Evolutionary conservation across 208 protist genomes (phyloP), one percentile per base, ranked within the genome.

Genomic region (Trypanosoma caninum): DNA sequence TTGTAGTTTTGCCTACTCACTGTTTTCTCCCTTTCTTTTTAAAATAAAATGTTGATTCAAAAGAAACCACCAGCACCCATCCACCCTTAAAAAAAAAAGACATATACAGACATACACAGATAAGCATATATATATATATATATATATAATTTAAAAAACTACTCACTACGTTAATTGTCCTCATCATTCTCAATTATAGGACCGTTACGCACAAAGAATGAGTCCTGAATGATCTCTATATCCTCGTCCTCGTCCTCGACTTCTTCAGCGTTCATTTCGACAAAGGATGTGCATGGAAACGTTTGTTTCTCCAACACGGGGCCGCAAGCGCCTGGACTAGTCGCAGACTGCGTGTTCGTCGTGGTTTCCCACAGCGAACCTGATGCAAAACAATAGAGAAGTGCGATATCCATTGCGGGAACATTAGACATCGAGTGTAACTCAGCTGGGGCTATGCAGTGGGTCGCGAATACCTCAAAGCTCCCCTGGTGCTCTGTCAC

Each of bases 141-240:
- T 51, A 51, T 51, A 27, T 51, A 51, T 51, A 20, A 53, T 11
- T 54, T 13, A 3, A 46, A 28, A 22, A 14, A 9, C 35, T 41
- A n/a, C 46, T n/a, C 41, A 11, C 31, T 18, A 23, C 40, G 45
- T 25, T 37, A 20, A 34, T 61, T 30, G 20, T 76, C 59, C 28
- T 89, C 82, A 46, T 91, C 83, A 65, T 89, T 80, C 41, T 91
- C 84, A 54, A 94, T 83, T 63, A 94, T 78, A n/a, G 87, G 87
- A 4, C 87, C 87, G 53, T 90, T 72, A 38, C 69, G 83, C 66
- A 79, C 69, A 53, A 93, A 89, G 76, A 84, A 95, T 9, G 79
- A 78, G 14, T 91, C 80, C 11, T 71, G 78, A 65, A 89, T 80
- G 31, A 89, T 65, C 74, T 95, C 83, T 16, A 95, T 74, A 62